Evolutionary conservation across 1,284 basidiomycete species (phyloP), one percentile per base, ranked within the genome.

Genomic region (Trametes sp.): DNA sequence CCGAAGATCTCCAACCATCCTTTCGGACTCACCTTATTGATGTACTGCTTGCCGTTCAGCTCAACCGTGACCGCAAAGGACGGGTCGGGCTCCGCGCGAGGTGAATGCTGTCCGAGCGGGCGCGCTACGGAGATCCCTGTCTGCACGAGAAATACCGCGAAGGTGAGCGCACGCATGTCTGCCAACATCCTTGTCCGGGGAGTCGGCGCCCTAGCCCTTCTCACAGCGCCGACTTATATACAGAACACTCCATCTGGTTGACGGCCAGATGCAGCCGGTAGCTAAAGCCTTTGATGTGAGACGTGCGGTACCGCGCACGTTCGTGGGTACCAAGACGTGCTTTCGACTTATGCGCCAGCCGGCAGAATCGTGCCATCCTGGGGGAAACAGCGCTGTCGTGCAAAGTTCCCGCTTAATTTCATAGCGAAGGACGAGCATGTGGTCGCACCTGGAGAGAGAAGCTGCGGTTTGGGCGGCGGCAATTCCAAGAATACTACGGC

Each of bases 11-110:
- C 11, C 21, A 35, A 23, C 23, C 28, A 41, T 41, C 36, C 28
- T 2, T 33, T 3, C 11, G 24, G 16, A n/a, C 69, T 26, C 28
- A 72, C 74, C 72, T 75, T 75, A 53, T 76, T 76, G 26, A 71
- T 61, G 62, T 72, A 76, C 21, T 69, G 72, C 42, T 67, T 62
- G 14, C 72, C 73, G 38, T 62, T 67, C 7, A 75, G 41, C 31
- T 60, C 44, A 3, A 72, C 71, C 0, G 66, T 62, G 0, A 70
- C 67, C 1, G 67, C 62, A 19, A 68, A 65, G 21, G 62, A 61
- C 1, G 69, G 68, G 33, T 73, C 69, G 24, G 70, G 69, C 35
- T 70, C 70, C 9, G 46, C n/a, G 24, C 48, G 57, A 46, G 61
- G 10, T 2, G 31, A 48, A 33, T 21, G 46, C 19, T 10, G 4